Evolutionary conservation across 805 yeast species (phyloP), one percentile per base, ranked within the genome.

Genomic region (Vanderwaltozyma polyspora): DNA sequence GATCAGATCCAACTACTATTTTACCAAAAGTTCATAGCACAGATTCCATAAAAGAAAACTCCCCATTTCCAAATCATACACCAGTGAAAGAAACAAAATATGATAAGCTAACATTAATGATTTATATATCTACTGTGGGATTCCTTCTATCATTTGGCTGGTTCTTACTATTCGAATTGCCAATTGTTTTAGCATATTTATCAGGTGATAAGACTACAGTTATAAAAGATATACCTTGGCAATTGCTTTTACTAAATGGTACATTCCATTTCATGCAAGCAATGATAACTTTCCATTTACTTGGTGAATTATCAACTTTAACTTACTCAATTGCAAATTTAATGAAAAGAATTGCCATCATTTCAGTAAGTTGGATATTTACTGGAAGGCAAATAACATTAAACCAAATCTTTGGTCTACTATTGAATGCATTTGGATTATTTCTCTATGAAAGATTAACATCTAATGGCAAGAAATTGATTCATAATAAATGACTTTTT

Each of bases 261-360:
- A 46, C 78, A 12, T 74, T 82, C 12, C 94, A 84, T 58, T 86
- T 82, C 45, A 51, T 72, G 25, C 95, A 86, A 59, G 79, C 87
- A 27, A 61, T 85, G 52, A 65, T 86, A 26, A 85, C 94, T 12
- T 83, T 82, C 57, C 84, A 81, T 59, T 64, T 86, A 22, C 60
- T 86, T 29, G 91, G 94, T 15, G 71, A 78, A 51, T 68, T 86
- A 5, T 81, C 94, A 3, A 83, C 95, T 0, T 76, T 86, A 10
- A 74, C 91, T 3, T 86, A 84, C 58, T 80, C 93, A 2, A 77
- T 86, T 37, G 94, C 95, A 3, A 76, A 83, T 28, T 70, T 86
- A 72, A 71, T 86, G 73, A 86, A 86, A 60, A 74, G 94, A 48
- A 80, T 86, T n/a, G 80, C 83, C 1, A 73, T 86, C 21, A 85